Evolutionary conservation across 768 basidiomycete species (phyloP).

Genomic region (Kwoniella sp.): DNA sequence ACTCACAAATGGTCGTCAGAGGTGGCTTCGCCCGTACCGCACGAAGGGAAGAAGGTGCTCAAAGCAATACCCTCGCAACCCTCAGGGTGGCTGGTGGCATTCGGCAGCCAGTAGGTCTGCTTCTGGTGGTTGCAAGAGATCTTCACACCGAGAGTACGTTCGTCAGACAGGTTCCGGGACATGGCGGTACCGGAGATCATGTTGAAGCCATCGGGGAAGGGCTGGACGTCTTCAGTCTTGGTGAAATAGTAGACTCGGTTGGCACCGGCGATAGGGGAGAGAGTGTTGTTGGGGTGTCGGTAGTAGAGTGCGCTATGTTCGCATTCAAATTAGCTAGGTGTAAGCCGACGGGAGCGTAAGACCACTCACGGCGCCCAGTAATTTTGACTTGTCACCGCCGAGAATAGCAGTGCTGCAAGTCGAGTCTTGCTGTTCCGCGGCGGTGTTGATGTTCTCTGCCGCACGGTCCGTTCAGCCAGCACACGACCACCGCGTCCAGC

Average conservation of each 20-base stretch:
- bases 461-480: too few species aligned
- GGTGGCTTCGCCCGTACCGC: constrained; percentile 24
- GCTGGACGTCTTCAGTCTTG: constrained; percentile 28
- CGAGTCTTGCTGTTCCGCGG: constrained; percentile 19
- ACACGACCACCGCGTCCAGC: too few species aligned
- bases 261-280: constrained; percentile 33
- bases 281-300: constrained; percentile 41
- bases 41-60: constrained; percentile 41
- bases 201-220: constrained; percentile 37
- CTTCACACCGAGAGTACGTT: constrained; percentile 21
- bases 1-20: constrained; percentile 40
- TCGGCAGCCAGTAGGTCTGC: constrained; percentile 31
- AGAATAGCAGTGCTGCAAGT: constrained; percentile 37
- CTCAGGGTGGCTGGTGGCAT: constrained; percentile 23
- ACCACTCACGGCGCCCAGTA: constrained; percentile 42
- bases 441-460: constrained; percentile 4
- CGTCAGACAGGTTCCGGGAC: constrained; percentile 10
- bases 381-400: constrained; percentile 33
- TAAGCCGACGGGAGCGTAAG: not conserved
- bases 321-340: not conserved
- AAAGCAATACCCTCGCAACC: constrained; percentile 21
- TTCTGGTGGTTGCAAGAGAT: constrained; percentile 36
- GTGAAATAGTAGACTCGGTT: constrained; percentile 47
- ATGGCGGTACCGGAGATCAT: constrained; percentile 36
- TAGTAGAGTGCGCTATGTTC: constrained; percentile 28